phyloP scores from a whole-genome alignment of 1,284 basidiomycete species.

The Cutaneotrichosporon sp. region DNA sequence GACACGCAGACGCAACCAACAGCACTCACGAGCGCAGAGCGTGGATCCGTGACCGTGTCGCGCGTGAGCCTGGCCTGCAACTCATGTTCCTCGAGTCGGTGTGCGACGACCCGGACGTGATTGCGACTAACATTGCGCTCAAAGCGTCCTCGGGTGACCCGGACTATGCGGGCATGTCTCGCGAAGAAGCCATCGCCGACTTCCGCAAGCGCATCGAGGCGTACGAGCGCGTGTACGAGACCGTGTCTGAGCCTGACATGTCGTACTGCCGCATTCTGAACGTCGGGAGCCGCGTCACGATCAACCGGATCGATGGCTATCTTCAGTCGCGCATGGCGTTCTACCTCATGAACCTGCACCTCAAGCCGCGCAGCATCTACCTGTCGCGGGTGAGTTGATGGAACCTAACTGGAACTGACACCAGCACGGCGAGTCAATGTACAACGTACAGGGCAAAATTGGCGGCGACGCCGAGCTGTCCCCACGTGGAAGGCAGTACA shows the following conservation, averaged over 20 bases:
- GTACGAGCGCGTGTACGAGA: conserved; percentile 96
- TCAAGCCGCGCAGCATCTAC: conserved; percentile 95
- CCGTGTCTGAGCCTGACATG: conserved; percentile 81
- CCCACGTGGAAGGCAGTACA: conserved; percentile 78
- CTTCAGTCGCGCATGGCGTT: conserved; percentile 95
- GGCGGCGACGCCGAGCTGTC: conserved; percentile 92
- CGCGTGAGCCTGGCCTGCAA: conserved; percentile 82
- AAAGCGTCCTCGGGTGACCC: conserved; percentile 97
- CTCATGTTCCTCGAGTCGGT: conserved; percentile 92
- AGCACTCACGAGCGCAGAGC: conserved; percentile 76
- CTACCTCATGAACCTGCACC: conserved; percentile 96
- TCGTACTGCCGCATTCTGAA: conserved; percentile 85
- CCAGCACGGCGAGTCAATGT: conserved; percentile 98
- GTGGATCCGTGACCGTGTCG: conserved; percentile 77
- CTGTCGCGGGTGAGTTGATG: conserved; percentile 73
- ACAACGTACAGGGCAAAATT: conserved; percentile 94
- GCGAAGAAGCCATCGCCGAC: conserved; percentile 80
- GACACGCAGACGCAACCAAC: conserved; percentile 79
- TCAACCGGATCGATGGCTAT: conserved; percentile 85
- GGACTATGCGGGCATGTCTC: conserved; percentile 88
- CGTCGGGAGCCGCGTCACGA: conserved; percentile 78
- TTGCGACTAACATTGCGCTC: conserved; percentile 91
- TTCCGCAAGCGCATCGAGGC: conserved; percentile 87
- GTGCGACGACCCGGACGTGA: conserved; percentile 89
- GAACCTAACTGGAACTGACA: conserved; percentile 1